These are phyloP conservation scores for Pelargonium myrrhifolium DNA, from an alignment of 441 rosid species.

Conservation along the genomic window DNA sequence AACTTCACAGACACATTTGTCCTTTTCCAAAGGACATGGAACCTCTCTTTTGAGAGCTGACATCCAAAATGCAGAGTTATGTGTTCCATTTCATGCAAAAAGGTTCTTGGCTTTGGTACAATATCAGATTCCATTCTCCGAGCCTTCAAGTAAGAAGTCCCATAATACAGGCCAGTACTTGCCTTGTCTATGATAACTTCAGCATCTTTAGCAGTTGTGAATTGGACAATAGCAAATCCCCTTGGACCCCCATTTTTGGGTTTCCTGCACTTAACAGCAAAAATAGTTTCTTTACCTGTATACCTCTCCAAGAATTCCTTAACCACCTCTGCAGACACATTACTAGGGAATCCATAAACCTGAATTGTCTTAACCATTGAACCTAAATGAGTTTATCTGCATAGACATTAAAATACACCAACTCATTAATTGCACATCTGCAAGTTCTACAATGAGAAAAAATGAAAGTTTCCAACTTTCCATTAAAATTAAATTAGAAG, in stretches of 20 bases:
- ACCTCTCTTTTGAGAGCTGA: slow-evolving; percentile 5
- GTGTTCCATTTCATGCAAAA: not conserved
- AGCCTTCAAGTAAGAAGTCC: slow-evolving; percentile 11
- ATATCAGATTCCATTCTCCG: not conserved
- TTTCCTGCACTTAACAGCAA: slow-evolving; percentile 20
- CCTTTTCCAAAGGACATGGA: not conserved
- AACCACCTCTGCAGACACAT: slow-evolving; percentile 17
- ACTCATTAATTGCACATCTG: not conserved
- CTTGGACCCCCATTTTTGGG: slow-evolving; percentile 16
- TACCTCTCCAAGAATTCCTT: slow-evolving; percentile 29
- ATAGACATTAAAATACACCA: not conserved
- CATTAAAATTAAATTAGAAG: not conserved
- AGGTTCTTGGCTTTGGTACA: not conserved
- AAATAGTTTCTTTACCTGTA: slow-evolving; percentile 24
- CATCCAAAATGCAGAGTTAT: slow-evolving; percentile 4
- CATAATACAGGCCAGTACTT: not conserved
- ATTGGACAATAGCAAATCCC: slow-evolving; percentile 31
- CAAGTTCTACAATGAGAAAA: not conserved
- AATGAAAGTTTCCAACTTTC: not conserved
- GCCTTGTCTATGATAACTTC: slow-evolving; percentile 12
- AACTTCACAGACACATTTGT: not conserved
- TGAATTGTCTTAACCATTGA: slow-evolving; percentile 31
- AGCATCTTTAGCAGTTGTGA: slow-evolving; percentile 20
- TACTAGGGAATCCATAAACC: slow-evolving; percentile 28
- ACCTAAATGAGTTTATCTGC: slow-evolving; percentile 12